phyloP scores from a whole-genome alignment of 1,284 basidiomycete species.

The Ustilago shanxiensis region DNA sequence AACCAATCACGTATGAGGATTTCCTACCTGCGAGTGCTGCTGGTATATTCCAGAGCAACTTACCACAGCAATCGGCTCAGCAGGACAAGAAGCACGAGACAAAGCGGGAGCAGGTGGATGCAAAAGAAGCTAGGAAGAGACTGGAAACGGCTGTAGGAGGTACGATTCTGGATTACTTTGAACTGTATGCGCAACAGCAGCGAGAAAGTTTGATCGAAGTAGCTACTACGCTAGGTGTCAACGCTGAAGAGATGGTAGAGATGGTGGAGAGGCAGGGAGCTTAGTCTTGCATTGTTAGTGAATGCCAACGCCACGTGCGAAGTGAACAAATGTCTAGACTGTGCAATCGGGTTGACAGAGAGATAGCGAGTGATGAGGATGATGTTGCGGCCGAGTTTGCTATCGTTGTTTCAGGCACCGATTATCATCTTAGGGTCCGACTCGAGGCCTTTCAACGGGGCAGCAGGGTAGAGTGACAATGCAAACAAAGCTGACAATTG shows the following conservation, averaged over 20 bases:
- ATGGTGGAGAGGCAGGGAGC: conserved; percentile 10
- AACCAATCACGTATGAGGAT: conserved; percentile 72
- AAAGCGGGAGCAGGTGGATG: background rate
- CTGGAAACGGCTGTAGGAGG: conserved; percentile 39
- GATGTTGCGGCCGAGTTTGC: conserved; percentile 37
- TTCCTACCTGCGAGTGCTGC: conserved; percentile 72
- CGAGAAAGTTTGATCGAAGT: conserved; percentile 28
- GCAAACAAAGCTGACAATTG: too few relatives aligned
- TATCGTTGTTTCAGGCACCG: conserved; percentile 13
- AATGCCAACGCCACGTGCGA: conserved; percentile 10
- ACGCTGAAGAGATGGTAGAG: background rate
- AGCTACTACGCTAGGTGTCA: background rate
- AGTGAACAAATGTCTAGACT: background rate
- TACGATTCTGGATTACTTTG: conserved; percentile 42
- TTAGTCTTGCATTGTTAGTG: background rate
- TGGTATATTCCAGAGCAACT: conserved; percentile 72
- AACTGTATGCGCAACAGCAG: conserved; percentile 43
- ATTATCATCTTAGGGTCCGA: background rate
- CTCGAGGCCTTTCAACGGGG: too few relatives aligned
- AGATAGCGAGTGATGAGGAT: background rate
- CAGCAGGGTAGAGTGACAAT: too few relatives aligned
- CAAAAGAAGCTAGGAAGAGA: conserved; percentile 4
- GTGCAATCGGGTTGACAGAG: background rate
- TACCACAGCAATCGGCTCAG: conserved; percentile 16
- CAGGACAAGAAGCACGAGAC: too few relatives aligned